These are phyloP conservation scores for Osmanthus fragrans DNA, from an alignment of 257 asterid species.

Conservation along the genomic window DNA sequence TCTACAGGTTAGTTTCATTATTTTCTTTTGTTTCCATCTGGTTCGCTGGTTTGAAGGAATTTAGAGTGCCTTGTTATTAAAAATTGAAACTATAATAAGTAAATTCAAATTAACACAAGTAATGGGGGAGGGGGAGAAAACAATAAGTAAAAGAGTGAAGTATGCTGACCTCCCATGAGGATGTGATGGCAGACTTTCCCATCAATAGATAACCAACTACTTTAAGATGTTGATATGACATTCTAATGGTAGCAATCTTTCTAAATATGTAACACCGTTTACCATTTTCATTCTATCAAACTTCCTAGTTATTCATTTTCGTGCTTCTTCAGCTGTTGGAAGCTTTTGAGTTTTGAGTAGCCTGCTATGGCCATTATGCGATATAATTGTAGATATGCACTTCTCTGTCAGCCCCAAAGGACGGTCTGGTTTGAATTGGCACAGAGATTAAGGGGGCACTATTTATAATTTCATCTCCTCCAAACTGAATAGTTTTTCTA, in stretches of 20 bases:
- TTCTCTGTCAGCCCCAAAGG: not conserved
- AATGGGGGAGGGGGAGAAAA: not conserved
- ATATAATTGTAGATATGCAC: not conserved
- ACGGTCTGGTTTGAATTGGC: not conserved
- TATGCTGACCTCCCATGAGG: not conserved
- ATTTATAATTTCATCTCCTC: not conserved
- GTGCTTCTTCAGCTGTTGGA: not conserved
- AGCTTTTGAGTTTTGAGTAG: not conserved
- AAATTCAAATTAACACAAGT: not conserved
- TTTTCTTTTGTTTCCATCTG: constrained; percentile 11
- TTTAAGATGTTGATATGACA: not conserved
- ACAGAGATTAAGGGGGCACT: not conserved
- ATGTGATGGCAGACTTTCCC: not conserved
- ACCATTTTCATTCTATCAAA: not conserved
- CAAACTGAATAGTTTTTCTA: not conserved
- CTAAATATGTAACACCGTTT: not conserved
- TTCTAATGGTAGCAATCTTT: not conserved
- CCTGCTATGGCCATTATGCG: not conserved
- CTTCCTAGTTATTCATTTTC: not conserved
- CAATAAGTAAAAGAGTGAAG: not conserved
- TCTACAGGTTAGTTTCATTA: constrained; percentile 60
- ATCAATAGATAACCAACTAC: not conserved
- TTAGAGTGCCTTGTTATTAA: constrained; percentile 14
- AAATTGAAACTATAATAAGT: not conserved
- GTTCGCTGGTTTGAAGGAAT: constrained; percentile 7